phyloP scores from a whole-genome alignment of 148 eudicot species.

The Spergularia bocconei region DNA sequence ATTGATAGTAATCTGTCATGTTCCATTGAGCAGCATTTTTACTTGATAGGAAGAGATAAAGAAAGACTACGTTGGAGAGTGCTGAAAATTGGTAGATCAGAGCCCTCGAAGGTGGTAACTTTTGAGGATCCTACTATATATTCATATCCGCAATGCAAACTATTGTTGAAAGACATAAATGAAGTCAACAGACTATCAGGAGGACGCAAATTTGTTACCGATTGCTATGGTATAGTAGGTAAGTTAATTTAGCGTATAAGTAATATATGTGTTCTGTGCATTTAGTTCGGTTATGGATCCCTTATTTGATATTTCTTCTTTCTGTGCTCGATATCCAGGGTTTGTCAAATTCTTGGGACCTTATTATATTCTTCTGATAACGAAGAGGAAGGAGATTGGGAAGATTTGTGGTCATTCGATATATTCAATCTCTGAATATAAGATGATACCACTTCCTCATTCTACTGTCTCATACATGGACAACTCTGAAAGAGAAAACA shows the following conservation, averaged over 20 bases:
- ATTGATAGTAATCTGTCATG: neutral
- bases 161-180: conserved; percentile 41
- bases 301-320: conserved; percentile 2
- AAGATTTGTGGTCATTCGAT: conserved; percentile 69
- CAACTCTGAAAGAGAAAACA: conserved; percentile 67
- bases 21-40: conserved; percentile 55
- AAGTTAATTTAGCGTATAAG: conserved; percentile 22
- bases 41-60: conserved; percentile 74
- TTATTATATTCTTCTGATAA: conserved; percentile 76
- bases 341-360: conserved; percentile 75
- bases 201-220: conserved; percentile 65
- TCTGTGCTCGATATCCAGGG: conserved; percentile 39
- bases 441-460: conserved; percentile 62
- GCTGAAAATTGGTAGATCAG: conserved; percentile 75
- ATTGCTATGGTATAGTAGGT: conserved; percentile 88
- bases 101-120: conserved; percentile 54
- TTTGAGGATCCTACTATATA: conserved; percentile 62
- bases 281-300: neutral
- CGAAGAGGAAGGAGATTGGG: conserved; percentile 76
- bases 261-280: neutral
- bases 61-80: conserved; percentile 60
- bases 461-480: conserved; percentile 49
- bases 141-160: conserved; percentile 48
- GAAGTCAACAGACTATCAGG: conserved; percentile 66
- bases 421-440: conserved; percentile 65